phyloP scores from a whole-genome alignment of 2,329 filamentous ascomycete species.

The Botrytis hyacinthi region DNA sequence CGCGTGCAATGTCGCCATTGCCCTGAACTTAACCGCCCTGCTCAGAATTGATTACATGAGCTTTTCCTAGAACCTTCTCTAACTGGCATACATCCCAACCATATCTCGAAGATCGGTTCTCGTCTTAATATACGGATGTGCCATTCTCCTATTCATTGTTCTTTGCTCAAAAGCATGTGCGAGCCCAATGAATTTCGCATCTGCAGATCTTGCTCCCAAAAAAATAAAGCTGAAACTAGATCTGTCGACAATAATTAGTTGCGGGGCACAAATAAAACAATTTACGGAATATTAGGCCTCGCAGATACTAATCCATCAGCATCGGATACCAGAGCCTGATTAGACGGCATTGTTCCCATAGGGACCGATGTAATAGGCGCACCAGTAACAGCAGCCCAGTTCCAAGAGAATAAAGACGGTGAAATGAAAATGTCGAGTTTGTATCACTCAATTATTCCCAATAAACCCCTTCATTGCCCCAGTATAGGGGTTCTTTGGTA shows the following conservation, averaged over 20 bases:
- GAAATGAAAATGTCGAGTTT: constrained; percentile 60
- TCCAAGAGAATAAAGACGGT: constrained; percentile 44
- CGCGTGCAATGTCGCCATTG: not conserved
- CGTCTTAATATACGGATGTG: not conserved
- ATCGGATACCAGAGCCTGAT: constrained; percentile 6
- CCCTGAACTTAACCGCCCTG: not conserved
- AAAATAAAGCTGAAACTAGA: constrained; percentile 1
- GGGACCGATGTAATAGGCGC: not conserved
- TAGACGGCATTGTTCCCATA: not conserved
- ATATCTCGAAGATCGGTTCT: not conserved
- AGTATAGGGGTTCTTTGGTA: not conserved
- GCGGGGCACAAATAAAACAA: not conserved
- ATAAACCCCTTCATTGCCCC: constrained; percentile 39
- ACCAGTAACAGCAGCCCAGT: not conserved
- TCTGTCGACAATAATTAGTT: not conserved
- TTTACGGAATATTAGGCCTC: constrained; percentile 14
- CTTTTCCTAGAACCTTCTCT: not conserved
- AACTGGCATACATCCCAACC: not conserved
- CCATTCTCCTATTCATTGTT: not conserved
- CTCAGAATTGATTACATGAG: not conserved
- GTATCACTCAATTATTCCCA: constrained; percentile 55
- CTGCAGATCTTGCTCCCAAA: not conserved
- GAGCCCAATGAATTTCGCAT: constrained; percentile 12
- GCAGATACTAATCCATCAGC: not conserved
- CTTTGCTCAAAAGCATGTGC: constrained; percentile 5